Conservation (phyloP, 306 rosid species). For the Trifolium pratense region DNA sequence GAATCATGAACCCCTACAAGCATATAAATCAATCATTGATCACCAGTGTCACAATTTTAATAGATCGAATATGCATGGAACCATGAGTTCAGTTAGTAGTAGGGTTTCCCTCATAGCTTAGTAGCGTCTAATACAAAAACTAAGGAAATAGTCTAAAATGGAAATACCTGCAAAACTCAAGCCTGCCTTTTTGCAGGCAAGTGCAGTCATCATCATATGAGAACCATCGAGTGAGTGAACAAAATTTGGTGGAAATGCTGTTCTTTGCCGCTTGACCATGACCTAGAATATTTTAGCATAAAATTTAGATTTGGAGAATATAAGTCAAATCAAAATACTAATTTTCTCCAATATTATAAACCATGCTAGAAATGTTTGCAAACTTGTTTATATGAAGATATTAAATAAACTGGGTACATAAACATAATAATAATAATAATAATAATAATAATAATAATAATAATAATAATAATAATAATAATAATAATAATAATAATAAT, state of each 20-base stretch:
- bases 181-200: conserved; percentile 80
- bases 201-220: conserved; percentile 99
- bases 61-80: conserved; percentile 9
- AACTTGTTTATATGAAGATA: conserved; percentile 20
- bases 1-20: conserved; percentile 96
- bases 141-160: conserved; percentile 32
- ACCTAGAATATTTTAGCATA: conserved; percentile 52
- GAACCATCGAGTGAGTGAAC: conserved; percentile 97
- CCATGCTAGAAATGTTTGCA: conserved; percentile 23
- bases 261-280: conserved; percentile 76
- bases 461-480: neutral
- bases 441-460: neutral
- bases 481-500: too few species aligned
- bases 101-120: neutral
- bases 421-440: neutral
- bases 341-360: neutral
- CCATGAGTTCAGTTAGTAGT: conserved; percentile 15
- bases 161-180: conserved; percentile 83
- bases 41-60: neutral
- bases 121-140: conserved; percentile 8
- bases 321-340: conserved; percentile 4
- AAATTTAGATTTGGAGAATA: conserved; percentile 31
- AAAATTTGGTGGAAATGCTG: conserved; percentile 96
- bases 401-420: neutral
- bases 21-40: conserved; percentile 35